Conservation (phyloP, 106 monocot species). For the Ottelia alismoides region DNA sequence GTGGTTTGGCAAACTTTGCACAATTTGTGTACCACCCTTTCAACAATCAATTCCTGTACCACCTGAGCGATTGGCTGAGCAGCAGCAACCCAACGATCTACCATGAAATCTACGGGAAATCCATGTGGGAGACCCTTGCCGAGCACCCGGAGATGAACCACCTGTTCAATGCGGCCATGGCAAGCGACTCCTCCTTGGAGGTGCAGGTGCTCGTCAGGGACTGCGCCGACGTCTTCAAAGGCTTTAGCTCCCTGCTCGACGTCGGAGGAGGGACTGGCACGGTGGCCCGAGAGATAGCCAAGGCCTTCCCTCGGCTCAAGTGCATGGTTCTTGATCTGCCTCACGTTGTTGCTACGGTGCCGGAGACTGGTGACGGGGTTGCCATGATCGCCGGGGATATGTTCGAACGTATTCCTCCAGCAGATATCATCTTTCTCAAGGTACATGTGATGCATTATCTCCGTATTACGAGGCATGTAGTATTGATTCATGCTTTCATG, state of each 20-base stretch:
- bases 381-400: slow-evolving; percentile 10
- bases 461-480: no score
- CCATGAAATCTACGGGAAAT: background rate
- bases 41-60: background rate
- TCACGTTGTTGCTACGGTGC: slow-evolving; percentile 5
- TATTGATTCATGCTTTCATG: no score
- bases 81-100: background rate
- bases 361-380: background rate
- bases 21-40: background rate
- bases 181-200: background rate
- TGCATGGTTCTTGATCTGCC: slow-evolving; percentile 21
- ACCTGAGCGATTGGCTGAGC: background rate
- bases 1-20: no score
- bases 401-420: slow-evolving; percentile 16
- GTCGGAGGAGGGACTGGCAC: slow-evolving; percentile 20
- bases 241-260: slow-evolving; percentile 8
- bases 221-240: slow-evolving; percentile 3
- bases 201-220: background rate
- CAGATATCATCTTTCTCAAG: slow-evolving; percentile 25
- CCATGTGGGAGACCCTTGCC: background rate
- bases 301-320: slow-evolving; percentile 8
- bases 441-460: no score
- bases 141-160: background rate
- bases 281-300: slow-evolving; percentile 2
- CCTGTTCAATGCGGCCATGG: background rate